Evolutionary conservation across 2,329 filamentous ascomycete genomes (phyloP).

Genomic region (Aspergillus sp.): DNA sequence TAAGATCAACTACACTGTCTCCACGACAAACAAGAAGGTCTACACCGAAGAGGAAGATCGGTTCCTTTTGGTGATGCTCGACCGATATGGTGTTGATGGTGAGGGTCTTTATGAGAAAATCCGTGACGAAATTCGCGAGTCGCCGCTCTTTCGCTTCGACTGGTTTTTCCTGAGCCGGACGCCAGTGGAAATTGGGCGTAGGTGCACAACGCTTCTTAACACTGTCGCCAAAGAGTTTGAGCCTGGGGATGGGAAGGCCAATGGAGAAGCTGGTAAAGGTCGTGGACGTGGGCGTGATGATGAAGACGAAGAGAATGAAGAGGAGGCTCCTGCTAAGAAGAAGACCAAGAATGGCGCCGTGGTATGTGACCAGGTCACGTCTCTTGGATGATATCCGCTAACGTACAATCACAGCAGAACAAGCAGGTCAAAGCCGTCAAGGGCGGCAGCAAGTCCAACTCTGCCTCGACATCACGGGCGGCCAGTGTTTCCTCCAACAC

Average conservation of each 20-base stretch:
- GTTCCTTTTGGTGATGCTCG: constrained; percentile 86
- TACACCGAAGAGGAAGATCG: constrained; percentile 98
- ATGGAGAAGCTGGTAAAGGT: constrained; percentile 62
- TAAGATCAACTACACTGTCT: constrained; percentile 98
- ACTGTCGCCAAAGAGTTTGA: constrained; percentile 95
- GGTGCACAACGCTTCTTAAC: constrained; percentile 89
- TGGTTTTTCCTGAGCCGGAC: constrained; percentile 99
- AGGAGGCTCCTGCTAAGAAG: constrained; percentile 84
- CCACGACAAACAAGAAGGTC: constrained; percentile 98
- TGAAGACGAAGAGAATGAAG: constrained; percentile 76
- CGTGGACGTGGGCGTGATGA: constrained; percentile 58
- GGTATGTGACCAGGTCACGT: constrained; percentile 46
- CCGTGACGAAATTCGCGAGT: constrained; percentile 93
- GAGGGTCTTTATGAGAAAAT: constrained; percentile 89
- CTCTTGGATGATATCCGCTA: background rate
- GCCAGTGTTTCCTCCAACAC: constrained; percentile 77
- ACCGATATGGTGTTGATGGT: constrained; percentile 85
- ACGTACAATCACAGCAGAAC: constrained; percentile 55
- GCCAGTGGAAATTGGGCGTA: constrained; percentile 81
- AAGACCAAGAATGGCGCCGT: constrained; percentile 85
- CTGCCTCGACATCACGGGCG: constrained; percentile 71
- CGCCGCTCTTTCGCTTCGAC: constrained; percentile 91
- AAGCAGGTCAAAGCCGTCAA: constrained; percentile 90
- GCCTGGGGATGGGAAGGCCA: constrained; percentile 48
- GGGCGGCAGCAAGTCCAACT: constrained; percentile 64